phyloP scores from a whole-genome alignment of 108 stramenopile genomes.

The Pseudonitzschia delicatissima region DNA sequence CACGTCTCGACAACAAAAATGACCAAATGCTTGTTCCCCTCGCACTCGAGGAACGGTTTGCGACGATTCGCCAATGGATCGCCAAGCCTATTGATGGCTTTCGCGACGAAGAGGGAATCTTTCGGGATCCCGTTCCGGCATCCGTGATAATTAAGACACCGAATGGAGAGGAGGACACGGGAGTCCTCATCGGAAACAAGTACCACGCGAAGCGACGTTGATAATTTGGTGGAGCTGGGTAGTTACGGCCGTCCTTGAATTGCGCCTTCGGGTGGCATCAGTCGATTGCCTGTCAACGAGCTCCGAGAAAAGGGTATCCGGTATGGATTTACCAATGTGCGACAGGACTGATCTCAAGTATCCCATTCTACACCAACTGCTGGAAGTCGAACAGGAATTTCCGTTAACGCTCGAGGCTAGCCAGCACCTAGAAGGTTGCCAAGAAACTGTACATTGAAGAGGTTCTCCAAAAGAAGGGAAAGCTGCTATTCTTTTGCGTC shows the following conservation, averaged over 20 bases:
- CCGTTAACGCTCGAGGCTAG: conserved; percentile 1
- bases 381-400: not conserved
- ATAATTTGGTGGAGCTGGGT: conserved; percentile 43
- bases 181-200: conserved; percentile 61
- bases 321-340: conserved; percentile 72
- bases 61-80: conserved; percentile 7
- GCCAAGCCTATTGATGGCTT: conserved; percentile 1
- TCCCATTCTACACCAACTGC: conserved; percentile 52
- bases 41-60: not conserved
- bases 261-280: conserved; percentile 75
- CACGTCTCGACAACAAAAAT: not conserved
- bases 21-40: not conserved
- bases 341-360: conserved; percentile 62
- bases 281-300: conserved; percentile 62
- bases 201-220: conserved; percentile 61
- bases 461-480: conserved; percentile 34
- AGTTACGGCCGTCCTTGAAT: conserved; percentile 73
- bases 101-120: not conserved
- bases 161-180: conserved; percentile 20
- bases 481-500: conserved; percentile 72
- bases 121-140: conserved; percentile 2
- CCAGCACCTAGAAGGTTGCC: conserved; percentile 60
- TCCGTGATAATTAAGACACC: not conserved
- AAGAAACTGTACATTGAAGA: conserved; percentile 47
- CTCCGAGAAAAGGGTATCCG: conserved; percentile 54